Base-by-base conservation (phyloP, 148 eudicot genomes). In the Fagopyrum homotropicum region DNA sequence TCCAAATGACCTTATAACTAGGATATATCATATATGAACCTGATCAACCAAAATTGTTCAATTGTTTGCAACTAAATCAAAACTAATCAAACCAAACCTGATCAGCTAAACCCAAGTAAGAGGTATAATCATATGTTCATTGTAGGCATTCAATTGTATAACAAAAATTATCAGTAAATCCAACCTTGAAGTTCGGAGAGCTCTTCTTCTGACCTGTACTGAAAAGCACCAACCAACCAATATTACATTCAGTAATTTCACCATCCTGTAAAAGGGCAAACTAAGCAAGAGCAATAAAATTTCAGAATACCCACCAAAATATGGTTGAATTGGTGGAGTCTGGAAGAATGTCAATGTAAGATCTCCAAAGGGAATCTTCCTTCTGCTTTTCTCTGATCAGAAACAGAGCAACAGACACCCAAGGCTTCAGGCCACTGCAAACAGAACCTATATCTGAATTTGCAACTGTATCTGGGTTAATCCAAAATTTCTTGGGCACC, bases 171-270 rank as follows among this genome's bases (percentile, higher is more conserved):
- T 1, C 40, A 35, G 40, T 0, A 35, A 46, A 30, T 43, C 64
- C 12, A 77, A 93, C 98, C 98, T 87, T 90, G 91, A 89, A 95
- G 87, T 83, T 95, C 88, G 71, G 81, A 77, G 50, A 95, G 90
- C 86, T 95, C 99, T 89, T 90, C 91, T 88, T 92, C 93, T 84
- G 98, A 96, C 97, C 98, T 96, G 90, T 87, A 85, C 91, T 90
- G 92, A 79, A 87, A 61, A 78, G 73, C 80, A 86, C 81, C 69
- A 29, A 63, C 14, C 69, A 63, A 63, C 44, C 45, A 63, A 30
- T 63, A 63, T 10, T 3, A 35, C 71, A 66, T 66, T 40, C 19
- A 40, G 47, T 14, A 46, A 15, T 40, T 66, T 40, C 14, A 63
- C 30, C 69, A 26, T 30, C 17, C 43, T 1, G 45, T 17, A 57